Conservation (phyloP, 345 rosid species). For the Eutrema heterophyllum region DNA sequence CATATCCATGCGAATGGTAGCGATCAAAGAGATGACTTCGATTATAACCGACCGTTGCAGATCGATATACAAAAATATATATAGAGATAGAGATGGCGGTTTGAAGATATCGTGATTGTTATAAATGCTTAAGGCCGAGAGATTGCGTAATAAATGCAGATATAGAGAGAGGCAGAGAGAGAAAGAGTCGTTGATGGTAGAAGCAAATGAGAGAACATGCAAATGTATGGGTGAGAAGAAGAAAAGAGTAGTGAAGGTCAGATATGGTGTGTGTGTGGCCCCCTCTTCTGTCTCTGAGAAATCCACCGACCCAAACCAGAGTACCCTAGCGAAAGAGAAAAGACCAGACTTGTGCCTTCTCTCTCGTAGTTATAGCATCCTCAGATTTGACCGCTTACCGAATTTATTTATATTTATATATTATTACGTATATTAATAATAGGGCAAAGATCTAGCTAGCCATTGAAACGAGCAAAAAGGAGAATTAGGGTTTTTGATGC, state of each 20-base stretch:
- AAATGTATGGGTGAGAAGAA: slow-evolving; percentile 43
- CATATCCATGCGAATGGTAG: slow-evolving; percentile 1
- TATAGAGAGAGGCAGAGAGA: slow-evolving; percentile 11
- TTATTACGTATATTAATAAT: neutral
- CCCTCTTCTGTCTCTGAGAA: slow-evolving; percentile 37
- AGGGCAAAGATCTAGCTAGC: slow-evolving; percentile 19
- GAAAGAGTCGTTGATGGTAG: slow-evolving; percentile 11
- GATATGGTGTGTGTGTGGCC: slow-evolving; percentile 39
- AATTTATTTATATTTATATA: neutral
- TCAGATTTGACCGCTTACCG: slow-evolving; percentile 4
- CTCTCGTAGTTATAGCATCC: slow-evolving; percentile 29
- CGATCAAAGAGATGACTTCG: neutral
- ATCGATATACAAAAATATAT: slow-evolving; percentile 1
- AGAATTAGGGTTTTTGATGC: slow-evolving; percentile 22
- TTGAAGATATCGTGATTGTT: slow-evolving; percentile 17
- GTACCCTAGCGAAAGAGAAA: slow-evolving; percentile 31
- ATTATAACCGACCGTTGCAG: neutral
- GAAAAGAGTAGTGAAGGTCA: slow-evolving; percentile 29
- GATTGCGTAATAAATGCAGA: slow-evolving; percentile 48
- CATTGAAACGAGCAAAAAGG: slow-evolving; percentile 12
- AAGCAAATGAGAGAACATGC: slow-evolving; percentile 45
- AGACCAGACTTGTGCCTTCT: slow-evolving; percentile 23
- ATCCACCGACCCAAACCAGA: slow-evolving; percentile 33
- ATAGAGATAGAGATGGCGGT: slow-evolving; percentile 10
- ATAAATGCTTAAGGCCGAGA: slow-evolving; percentile 33